These are phyloP conservation scores for Trichophyton equinum DNA, from an alignment of 2,329 filamentous ascomycete species.

Conservation along the genomic window DNA sequence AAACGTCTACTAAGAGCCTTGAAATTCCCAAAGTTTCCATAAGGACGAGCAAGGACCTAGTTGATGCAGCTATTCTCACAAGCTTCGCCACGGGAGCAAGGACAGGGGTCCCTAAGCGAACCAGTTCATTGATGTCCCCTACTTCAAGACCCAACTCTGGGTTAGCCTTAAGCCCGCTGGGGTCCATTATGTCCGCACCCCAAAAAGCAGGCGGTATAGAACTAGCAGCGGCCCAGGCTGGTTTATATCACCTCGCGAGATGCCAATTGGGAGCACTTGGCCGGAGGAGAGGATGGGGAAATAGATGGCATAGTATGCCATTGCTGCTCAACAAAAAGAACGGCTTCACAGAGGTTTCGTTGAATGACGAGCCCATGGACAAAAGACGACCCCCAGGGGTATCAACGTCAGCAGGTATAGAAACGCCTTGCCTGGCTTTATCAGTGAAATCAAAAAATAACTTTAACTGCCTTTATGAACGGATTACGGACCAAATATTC, in stretches of 20 bases:
- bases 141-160: constrained; percentile 11
- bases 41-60: constrained; percentile 18
- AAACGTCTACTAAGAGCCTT: constrained; percentile 28
- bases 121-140: constrained; percentile 18
- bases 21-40: constrained; percentile 27
- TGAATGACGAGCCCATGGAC: constrained; percentile 20
- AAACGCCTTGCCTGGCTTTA: constrained; percentile 45
- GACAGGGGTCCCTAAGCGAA: constrained; percentile 25
- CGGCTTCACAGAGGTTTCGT: constrained; percentile 25
- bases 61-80: constrained; percentile 15
- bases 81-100: constrained; percentile 16
- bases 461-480: constrained; percentile 57
- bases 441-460: constrained; percentile 50
- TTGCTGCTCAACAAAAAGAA: constrained; percentile 26
- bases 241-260: constrained; percentile 67
- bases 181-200: background rate
- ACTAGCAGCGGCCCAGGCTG: constrained; percentile 67
- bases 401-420: constrained; percentile 35
- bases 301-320: constrained; percentile 56
- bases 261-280: constrained; percentile 67
- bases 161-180: background rate
- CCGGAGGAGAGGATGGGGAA: constrained; percentile 58
- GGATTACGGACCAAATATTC: constrained; percentile 71
- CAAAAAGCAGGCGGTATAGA: constrained; percentile 57
- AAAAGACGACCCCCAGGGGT: constrained; percentile 1